phyloP scores from a whole-genome alignment of 805 yeast genomes.

The Metschnikowia rubicola region DNA sequence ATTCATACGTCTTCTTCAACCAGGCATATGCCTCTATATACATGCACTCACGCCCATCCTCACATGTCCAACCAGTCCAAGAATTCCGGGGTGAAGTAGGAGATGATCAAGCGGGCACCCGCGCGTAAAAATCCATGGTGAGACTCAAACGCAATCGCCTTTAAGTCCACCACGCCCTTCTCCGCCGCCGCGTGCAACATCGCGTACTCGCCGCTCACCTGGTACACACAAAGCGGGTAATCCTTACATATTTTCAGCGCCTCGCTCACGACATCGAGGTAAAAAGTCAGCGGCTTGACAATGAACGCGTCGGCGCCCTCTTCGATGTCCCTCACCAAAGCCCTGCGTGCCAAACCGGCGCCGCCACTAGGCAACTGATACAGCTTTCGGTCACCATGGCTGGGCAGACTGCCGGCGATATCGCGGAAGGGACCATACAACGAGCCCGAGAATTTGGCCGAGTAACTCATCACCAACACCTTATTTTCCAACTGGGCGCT shows the following conservation, averaged over 20 bases:
- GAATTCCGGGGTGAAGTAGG: slow-evolving; percentile 94
- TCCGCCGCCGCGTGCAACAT: slow-evolving; percentile 99
- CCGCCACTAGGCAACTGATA: slow-evolving; percentile 95
- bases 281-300: slow-evolving; percentile 94
- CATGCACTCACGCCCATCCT: background rate
- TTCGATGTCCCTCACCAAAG: slow-evolving; percentile 74
- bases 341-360: slow-evolving; percentile 90
- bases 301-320: slow-evolving; percentile 97
- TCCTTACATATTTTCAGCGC: slow-evolving; percentile 80
- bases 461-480: slow-evolving; percentile 85
- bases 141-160: slow-evolving; percentile 77
- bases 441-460: slow-evolving; percentile 90
- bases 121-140: slow-evolving; percentile 92
- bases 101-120: slow-evolving; percentile 87
- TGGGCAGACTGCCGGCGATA: slow-evolving; percentile 91
- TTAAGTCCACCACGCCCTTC: slow-evolving; percentile 85
- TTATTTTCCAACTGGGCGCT: slow-evolving; percentile 81
- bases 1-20: background rate
- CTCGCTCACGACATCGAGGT: slow-evolving; percentile 85
- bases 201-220: slow-evolving; percentile 95
- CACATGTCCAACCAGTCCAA: slow-evolving; percentile 73
- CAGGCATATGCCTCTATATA: slow-evolving; percentile 1
- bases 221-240: slow-evolving; percentile 90
- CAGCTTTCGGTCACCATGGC: slow-evolving; percentile 85
- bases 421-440: slow-evolving; percentile 97